Base-by-base conservation (phyloP, 192 early-diverging fungal species). In the Linnemannia zychae region DNA sequence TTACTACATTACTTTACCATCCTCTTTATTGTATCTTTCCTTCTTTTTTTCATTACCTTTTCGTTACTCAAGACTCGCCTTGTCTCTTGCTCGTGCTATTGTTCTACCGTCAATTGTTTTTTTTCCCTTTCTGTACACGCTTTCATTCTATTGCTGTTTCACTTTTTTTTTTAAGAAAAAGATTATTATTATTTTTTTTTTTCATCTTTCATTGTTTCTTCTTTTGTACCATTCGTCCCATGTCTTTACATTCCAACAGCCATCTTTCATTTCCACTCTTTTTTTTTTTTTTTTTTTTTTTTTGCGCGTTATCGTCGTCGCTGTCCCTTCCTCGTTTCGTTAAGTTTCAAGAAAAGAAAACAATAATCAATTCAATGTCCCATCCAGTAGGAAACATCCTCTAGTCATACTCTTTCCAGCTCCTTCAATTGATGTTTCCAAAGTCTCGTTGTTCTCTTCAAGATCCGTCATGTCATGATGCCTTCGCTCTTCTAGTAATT, bases 201-300 rank as follows among this genome's bases (percentile, higher is more conserved):
- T 24, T 74, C 73, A 40, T 44, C 40, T 16, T 46, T 12, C 33
- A 7, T 52, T 34, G 48, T 73, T 53, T 72, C 18, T 72, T 74
- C 24, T 75, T 63, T 37, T n/a, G 20, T 74, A 60, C 53, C 36
- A 34, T 48, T 76, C 18, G 46, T 46, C 36, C 36, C 76, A 53
- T 69, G n/a, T n/a, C n/a, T n/a, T n/a, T n/a, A n/a, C n/a, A n/a
- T n/a, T n/a, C n/a, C n/a, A n/a, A n/a, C n/a, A n/a, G n/a, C 49
- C 50, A 18, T 33, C n/a, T 12, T 49, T 20, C 31, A 24, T 33
- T 16, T 33, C 40, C 31, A 3, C 31, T 18, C 66, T 67, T 3
- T 57, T 47, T 22, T 3, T 74, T 37, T 13, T 24, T 31, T 24
- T 31, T 1, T 24, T 31, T 31, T 31, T 15, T 31, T 31, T 13